These are phyloP conservation scores for Nicotiana tomentosiformis DNA, from an alignment of 257 asterid genomes.

Conservation along the genomic window DNA sequence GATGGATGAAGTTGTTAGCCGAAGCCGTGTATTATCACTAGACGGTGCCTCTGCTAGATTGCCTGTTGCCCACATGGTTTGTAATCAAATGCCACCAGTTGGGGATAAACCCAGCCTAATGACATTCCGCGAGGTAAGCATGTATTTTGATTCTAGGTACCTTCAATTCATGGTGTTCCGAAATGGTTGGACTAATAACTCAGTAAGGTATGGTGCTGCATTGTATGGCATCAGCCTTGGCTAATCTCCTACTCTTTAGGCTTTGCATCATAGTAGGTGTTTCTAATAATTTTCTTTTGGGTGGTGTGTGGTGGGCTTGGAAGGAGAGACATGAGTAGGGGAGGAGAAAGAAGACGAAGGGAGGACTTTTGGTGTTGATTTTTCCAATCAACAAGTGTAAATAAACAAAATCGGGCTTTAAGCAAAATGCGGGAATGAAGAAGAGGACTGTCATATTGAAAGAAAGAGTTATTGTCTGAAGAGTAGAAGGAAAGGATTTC, in stretches of 20 bases:
- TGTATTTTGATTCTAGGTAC: not conserved
- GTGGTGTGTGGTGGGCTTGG: not conserved
- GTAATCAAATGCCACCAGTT: slow-evolving; percentile 99
- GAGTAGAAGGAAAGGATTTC: too few species aligned
- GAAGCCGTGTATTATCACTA: slow-evolving; percentile 79
- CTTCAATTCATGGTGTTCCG: not conserved
- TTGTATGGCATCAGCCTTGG: not conserved
- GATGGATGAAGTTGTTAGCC: slow-evolving; percentile 93
- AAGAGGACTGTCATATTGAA: too few species aligned
- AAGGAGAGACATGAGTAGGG: not conserved
- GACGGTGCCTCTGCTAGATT: slow-evolving; percentile 77
- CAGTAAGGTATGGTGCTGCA: not conserved
- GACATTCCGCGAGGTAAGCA: slow-evolving; percentile 92
- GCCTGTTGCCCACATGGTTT: slow-evolving; percentile 98
- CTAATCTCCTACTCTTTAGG: not conserved
- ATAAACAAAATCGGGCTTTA: too few species aligned
- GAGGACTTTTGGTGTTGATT: too few species aligned
- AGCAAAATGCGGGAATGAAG: too few species aligned
- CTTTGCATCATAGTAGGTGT: not conserved
- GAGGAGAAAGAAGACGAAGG: too few species aligned
- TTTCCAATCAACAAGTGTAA: too few species aligned
- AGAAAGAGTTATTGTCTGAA: too few species aligned
- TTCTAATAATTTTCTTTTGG: not conserved
- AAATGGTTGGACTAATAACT: slow-evolving; percentile 3
- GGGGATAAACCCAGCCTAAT: slow-evolving; percentile 98